A percentile compares a stretch with the other conserved stretches of the same genome.
These are phyloP conservation scores for Schwanniomyces yamadae DNA, from an alignment of 805 yeast species.

Conservation along the genomic window DNA sequence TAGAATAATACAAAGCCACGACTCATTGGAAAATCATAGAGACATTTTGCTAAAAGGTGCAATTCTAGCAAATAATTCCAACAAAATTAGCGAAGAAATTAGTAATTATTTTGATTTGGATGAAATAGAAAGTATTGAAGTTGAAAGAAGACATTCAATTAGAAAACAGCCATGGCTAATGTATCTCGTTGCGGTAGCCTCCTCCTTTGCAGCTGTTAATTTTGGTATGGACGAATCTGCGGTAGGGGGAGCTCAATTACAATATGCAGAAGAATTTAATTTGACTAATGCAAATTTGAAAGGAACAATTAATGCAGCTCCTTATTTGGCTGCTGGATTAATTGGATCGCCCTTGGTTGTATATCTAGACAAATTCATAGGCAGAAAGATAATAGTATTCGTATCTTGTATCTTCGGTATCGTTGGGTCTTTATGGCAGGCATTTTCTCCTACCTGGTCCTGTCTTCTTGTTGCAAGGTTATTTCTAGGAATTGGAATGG, in stretches of 20 bases:
- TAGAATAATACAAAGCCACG: too few relatives aligned
- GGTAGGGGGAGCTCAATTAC: slow-evolving; percentile 15
- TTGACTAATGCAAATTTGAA: slow-evolving; percentile 7
- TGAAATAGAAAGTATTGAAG: too few relatives aligned
- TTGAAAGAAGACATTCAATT: too few relatives aligned
- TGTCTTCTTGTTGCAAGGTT: slow-evolving; percentile 13
- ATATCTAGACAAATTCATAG: slow-evolving; percentile 7
- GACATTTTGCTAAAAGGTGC: too few relatives aligned
- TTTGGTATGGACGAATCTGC: slow-evolving; percentile 18
- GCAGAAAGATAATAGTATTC: slow-evolving; percentile 12
- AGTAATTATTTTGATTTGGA: too few relatives aligned
- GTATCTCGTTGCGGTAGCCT: too few relatives aligned
- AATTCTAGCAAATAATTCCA: too few relatives aligned
- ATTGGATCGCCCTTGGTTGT: slow-evolving; percentile 6
- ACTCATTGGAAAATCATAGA: too few relatives aligned
- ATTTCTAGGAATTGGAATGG: slow-evolving; percentile 15
- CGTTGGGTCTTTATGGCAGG: slow-evolving; percentile 14
- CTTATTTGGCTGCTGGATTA: slow-evolving; percentile 10
- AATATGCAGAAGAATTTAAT: slow-evolving; percentile 5
- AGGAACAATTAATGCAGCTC: slow-evolving; percentile 11
- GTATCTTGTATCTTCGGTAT: slow-evolving; percentile 10
- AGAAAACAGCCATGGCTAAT: too few relatives aligned
- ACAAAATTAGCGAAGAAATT: too few relatives aligned
- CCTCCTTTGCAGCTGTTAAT: slow-evolving; percentile 47
- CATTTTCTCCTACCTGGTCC: slow-evolving; percentile 9